Conservation (phyloP, 2,329 filamentous ascomycete species). For the Pseudogymnoascus sp. region DNA sequence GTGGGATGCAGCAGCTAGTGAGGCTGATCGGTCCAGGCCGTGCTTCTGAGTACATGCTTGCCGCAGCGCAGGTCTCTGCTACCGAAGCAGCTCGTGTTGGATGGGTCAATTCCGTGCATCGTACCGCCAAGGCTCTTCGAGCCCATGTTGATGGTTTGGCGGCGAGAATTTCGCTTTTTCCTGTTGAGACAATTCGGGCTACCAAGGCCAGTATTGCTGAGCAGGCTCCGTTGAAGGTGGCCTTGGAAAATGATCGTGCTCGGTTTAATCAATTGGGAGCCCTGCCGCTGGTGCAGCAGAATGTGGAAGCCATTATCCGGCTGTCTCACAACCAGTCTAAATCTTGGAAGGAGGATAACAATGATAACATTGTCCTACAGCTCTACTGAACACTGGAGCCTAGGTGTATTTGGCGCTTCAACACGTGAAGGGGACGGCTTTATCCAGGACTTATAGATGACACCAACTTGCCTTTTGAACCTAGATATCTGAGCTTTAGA, state of each 20-base stretch:
- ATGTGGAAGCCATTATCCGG: background rate
- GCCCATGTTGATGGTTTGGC: background rate
- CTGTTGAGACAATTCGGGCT: background rate
- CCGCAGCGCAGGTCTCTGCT: slow-evolving; percentile 9
- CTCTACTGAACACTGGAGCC: background rate
- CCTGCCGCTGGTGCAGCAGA: background rate
- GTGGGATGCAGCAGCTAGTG: slow-evolving; percentile 12
- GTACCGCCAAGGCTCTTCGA: background rate
- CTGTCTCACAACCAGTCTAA: background rate
- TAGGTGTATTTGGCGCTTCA: background rate
- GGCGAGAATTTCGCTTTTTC: background rate
- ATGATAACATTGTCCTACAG: background rate
- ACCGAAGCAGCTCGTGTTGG: slow-evolving; percentile 13
- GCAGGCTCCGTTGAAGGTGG: background rate
- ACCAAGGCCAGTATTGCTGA: background rate
- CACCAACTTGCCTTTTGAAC: background rate
- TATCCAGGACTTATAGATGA: background rate
- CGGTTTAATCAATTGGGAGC: background rate
- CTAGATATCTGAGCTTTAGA: background rate
- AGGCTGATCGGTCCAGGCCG: slow-evolving; percentile 13
- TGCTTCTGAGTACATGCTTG: slow-evolving; percentile 15
- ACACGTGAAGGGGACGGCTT: background rate
- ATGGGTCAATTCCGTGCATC: slow-evolving; percentile 12
- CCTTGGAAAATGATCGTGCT: background rate
- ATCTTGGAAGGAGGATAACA: background rate